Conservation (phyloP, 371 early-diverging fungal genomes). For the Mucor plumbeus region DNA sequence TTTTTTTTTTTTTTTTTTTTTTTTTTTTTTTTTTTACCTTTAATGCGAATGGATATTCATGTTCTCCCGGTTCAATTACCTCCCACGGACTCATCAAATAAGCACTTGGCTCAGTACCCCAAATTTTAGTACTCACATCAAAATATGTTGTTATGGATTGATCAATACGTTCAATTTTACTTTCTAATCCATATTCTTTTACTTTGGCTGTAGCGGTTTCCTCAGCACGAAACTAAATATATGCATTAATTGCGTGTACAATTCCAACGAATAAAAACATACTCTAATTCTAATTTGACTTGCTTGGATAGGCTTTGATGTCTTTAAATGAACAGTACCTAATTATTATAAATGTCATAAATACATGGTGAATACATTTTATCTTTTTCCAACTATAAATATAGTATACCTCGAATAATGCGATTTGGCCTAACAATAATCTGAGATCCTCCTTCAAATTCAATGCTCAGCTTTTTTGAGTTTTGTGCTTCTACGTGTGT, state of each 20-base stretch:
- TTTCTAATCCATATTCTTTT: slow-evolving; percentile 32
- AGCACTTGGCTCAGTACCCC: slow-evolving; percentile 41
- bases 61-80: slow-evolving; percentile 47
- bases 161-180: slow-evolving; percentile 35
- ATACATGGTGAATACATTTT: neutral
- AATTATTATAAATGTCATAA: neutral
- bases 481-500: neutral
- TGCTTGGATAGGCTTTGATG: slow-evolving; percentile 30
- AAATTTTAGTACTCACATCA: slow-evolving; percentile 40
- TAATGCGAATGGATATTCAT: slow-evolving; percentile 57
- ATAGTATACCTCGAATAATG: slow-evolving; percentile 38
- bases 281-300: slow-evolving; percentile 40
- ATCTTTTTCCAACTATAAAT: neutral
- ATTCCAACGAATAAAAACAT: neutral
- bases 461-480: slow-evolving; percentile 22
- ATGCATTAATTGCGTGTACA: neutral
- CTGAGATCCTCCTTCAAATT: slow-evolving; percentile 37
- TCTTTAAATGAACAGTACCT: slow-evolving; percentile 33
- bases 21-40: slow-evolving; percentile 34
- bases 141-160: slow-evolving; percentile 41
- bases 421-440: slow-evolving; percentile 43
- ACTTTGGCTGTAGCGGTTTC: slow-evolving; percentile 42
- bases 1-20: neutral
- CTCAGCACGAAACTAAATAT: slow-evolving; percentile 39
- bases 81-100: slow-evolving; percentile 49